Evolutionary conservation across 225 moss, liverwort and hornwort species (phyloP).

Genomic region (Pseudisothecium myosuroides): DNA sequence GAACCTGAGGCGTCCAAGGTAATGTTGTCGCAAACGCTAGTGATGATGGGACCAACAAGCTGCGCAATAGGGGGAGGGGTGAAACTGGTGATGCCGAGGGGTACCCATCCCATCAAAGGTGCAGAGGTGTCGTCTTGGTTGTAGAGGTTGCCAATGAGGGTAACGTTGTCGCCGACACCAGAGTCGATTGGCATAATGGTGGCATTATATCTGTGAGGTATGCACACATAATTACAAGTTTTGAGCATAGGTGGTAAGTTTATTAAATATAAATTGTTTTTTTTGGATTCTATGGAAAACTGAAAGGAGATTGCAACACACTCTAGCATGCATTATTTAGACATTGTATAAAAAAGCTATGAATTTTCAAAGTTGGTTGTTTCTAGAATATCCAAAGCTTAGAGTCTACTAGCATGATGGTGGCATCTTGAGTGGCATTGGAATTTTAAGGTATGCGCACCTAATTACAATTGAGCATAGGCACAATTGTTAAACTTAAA

Average conservation of each 20-base stretch:
- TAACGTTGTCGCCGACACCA: not conserved
- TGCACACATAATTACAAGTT: not conserved
- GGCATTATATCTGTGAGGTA: constrained; percentile 2
- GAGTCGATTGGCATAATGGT: constrained; percentile 27
- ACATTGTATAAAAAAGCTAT: not conserved
- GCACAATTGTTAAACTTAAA: not conserved
- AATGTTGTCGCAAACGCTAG: constrained; percentile 29
- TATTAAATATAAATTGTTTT: not conserved
- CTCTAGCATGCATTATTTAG: not conserved
- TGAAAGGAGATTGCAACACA: not conserved
- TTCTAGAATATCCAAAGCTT: not conserved
- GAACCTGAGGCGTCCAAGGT: constrained; percentile 31
- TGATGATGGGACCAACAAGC: constrained; percentile 18
- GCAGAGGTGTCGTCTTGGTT: constrained; percentile 17
- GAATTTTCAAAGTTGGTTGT: not conserved
- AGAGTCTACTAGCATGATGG: not conserved
- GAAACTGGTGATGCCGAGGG: constrained; percentile 13
- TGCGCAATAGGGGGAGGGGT: constrained; percentile 15
- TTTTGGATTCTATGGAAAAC: not conserved
- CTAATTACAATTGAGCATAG: not conserved
- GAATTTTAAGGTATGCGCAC: not conserved
- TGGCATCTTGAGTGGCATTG: no score
- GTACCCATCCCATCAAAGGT: constrained; percentile 17
- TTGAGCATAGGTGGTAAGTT: not conserved
- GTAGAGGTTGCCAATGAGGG: constrained; percentile 13